phyloP scores from a whole-genome alignment of 176 grass and related monocot species.

The Rhynchospora breviuscula region DNA sequence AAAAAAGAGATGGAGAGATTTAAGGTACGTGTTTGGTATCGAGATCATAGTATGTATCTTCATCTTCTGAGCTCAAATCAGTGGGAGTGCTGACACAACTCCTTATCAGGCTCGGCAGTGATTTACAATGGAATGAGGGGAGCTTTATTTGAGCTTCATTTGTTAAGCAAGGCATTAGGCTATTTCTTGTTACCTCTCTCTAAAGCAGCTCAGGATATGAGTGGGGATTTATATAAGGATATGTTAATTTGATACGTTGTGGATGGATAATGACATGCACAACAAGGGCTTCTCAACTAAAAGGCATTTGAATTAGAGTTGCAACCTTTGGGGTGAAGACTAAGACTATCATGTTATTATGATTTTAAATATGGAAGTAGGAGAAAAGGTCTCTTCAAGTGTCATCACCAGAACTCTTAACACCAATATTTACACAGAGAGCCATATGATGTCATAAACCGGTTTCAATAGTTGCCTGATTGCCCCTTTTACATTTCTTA shows the following conservation, averaged over 20 bases:
- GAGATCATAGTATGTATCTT: constrained; percentile 26
- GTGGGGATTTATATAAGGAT: constrained; percentile 29
- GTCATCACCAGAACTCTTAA: not conserved
- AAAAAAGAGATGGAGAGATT: not conserved
- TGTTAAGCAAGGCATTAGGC: constrained; percentile 49
- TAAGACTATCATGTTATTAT: constrained; percentile 40
- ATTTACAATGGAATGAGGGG: constrained; percentile 39
- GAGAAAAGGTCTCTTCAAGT: constrained; percentile 14
- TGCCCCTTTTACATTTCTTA: not conserved
- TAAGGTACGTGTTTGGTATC: constrained; percentile 49
- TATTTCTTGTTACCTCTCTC: not conserved
- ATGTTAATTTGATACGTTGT: constrained; percentile 17
- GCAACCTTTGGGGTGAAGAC: constrained; percentile 69
- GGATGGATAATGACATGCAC: constrained; percentile 68
- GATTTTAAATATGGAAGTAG: constrained; percentile 21
- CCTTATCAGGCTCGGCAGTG: constrained; percentile 52
- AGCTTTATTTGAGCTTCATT: constrained; percentile 39
- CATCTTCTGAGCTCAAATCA: constrained; percentile 64
- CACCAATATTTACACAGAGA: not conserved
- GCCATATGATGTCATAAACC: not conserved
- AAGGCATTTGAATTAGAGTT: constrained; percentile 19
- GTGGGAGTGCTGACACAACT: constrained; percentile 54
- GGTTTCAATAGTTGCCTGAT: not conserved
- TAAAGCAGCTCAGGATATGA: not conserved
- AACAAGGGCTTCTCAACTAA: constrained; percentile 58